Evolutionary conservation across 1,139 yeast genomes (phyloP).

Genomic region (Pneumocystis canis): DNA sequence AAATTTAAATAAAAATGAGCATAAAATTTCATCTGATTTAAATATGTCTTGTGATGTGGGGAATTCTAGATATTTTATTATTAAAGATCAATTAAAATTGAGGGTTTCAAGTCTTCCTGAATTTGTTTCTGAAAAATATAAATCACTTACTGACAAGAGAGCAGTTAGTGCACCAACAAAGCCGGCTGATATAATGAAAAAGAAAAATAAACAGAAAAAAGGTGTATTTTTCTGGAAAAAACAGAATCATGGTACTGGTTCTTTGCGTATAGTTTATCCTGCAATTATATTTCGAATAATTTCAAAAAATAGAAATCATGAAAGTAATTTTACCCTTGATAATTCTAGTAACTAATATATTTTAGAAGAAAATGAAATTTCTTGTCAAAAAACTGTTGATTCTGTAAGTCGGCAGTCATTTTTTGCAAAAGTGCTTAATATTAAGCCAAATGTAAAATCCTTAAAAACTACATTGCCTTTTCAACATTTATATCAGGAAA

Average conservation of each 20-base stretch:
- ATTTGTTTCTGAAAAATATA: not conserved
- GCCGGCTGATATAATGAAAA: not conserved
- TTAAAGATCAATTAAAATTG: not conserved
- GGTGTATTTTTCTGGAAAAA: not conserved
- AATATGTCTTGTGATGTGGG: not conserved
- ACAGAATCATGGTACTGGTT: not conserved
- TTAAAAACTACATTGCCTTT: conserved; percentile 9
- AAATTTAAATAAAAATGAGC: not conserved
- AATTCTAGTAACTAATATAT: not conserved
- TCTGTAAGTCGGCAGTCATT: not conserved
- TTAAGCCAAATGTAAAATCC: conserved; percentile 10
- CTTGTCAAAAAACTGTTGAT: conserved; percentile 1
- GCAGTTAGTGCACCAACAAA: not conserved
- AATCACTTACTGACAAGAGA: not conserved
- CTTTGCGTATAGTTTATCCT: not conserved
- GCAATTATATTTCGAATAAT: not conserved
- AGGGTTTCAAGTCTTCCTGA: conserved; percentile 1
- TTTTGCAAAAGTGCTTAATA: conserved; percentile 12
- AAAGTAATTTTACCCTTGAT: not conserved
- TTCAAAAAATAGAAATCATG: not conserved
- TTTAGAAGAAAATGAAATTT: conserved; percentile 3
- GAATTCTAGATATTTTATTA: not conserved
- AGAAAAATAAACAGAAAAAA: not conserved
- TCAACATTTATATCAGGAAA: conserved; percentile 7
- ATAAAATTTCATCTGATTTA: not conserved